Percentiles rank a stretch among this genome's conserved stretches.
Evolutionary conservation across 805 yeast species (phyloP).

Genomic region (Yarrowia sp.): DNA sequence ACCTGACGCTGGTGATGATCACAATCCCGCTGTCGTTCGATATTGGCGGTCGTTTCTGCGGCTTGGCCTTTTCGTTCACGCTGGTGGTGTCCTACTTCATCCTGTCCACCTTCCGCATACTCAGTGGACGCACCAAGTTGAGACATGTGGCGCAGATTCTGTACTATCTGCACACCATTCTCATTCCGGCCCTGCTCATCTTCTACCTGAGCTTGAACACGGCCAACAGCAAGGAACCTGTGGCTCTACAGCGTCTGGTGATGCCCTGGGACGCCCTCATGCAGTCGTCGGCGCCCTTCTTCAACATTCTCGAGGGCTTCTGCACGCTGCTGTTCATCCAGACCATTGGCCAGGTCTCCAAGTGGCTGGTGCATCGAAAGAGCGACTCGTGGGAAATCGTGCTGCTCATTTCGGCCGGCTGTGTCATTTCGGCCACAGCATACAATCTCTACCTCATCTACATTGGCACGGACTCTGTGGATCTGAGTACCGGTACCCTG

Average conservation of each 20-base stretch:
- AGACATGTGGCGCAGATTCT: constrained; percentile 52
- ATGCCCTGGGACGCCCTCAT: constrained; percentile 75
- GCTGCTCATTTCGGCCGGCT: constrained; percentile 73
- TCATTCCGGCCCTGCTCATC: constrained; percentile 82
- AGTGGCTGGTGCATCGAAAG: constrained; percentile 66
- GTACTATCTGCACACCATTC: constrained; percentile 81
- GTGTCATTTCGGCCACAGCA: constrained; percentile 74
- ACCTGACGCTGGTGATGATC: constrained; percentile 70
- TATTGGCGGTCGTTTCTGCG: constrained; percentile 90
- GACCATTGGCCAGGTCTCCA: constrained; percentile 82
- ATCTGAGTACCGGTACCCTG: constrained; percentile 76
- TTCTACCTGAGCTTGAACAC: constrained; percentile 50
- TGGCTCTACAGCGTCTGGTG: constrained; percentile 50
- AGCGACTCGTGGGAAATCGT: constrained; percentile 83
- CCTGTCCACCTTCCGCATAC: constrained; percentile 73
- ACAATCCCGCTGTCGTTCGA: constrained; percentile 94
- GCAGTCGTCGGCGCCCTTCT: constrained; percentile 83
- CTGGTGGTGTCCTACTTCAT: constrained; percentile 72
- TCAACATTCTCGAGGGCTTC: constrained; percentile 90
- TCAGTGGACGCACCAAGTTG: constrained; percentile 53
- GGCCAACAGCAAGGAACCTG: constrained; percentile 13
- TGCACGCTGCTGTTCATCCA: constrained; percentile 92
- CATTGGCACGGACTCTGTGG: constrained; percentile 60
- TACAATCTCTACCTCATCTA: constrained; percentile 85
- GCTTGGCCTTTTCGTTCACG: constrained; percentile 80